phyloP scores from a whole-genome alignment of 2,329 filamentous ascomycete species.

The Cladosporium sp. region DNA sequence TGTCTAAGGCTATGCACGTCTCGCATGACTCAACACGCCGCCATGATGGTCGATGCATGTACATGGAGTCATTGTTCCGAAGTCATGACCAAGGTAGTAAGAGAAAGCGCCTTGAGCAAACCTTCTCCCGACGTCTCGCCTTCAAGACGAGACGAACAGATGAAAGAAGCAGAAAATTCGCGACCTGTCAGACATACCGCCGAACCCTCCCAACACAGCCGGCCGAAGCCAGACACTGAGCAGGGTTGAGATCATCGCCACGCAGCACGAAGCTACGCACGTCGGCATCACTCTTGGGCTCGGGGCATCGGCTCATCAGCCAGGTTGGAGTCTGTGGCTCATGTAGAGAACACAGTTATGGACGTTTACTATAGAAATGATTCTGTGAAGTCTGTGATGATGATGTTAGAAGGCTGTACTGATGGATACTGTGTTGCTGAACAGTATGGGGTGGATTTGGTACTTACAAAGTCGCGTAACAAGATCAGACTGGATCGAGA shows the following conservation, averaged over 20 bases:
- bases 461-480: slow-evolving; percentile 21
- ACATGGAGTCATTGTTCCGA: no score
- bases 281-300: slow-evolving; percentile 40
- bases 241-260: slow-evolving; percentile 41
- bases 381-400: slow-evolving; percentile 24
- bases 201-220: slow-evolving; percentile 36
- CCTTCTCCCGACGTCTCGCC: slow-evolving; percentile 20
- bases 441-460: slow-evolving; percentile 6
- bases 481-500: not conserved
- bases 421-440: not conserved
- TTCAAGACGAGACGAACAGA: slow-evolving; percentile 23
- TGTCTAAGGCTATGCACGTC: no score
- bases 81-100: no score
- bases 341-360: slow-evolving; percentile 27
- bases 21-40: no score
- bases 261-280: slow-evolving; percentile 25
- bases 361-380: slow-evolving; percentile 27
- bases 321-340: slow-evolving; percentile 38
- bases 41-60: no score
- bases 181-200: slow-evolving; percentile 40
- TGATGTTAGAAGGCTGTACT: not conserved
- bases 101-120: not conserved
- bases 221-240: slow-evolving; percentile 37
- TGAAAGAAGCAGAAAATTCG: slow-evolving; percentile 28
- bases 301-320: slow-evolving; percentile 40